Percentiles rank a stretch among this genome's conserved stretches.
phyloP scores from a whole-genome alignment of 2,329 filamentous ascomycete species.

The Aquanectria penicillioides region DNA sequence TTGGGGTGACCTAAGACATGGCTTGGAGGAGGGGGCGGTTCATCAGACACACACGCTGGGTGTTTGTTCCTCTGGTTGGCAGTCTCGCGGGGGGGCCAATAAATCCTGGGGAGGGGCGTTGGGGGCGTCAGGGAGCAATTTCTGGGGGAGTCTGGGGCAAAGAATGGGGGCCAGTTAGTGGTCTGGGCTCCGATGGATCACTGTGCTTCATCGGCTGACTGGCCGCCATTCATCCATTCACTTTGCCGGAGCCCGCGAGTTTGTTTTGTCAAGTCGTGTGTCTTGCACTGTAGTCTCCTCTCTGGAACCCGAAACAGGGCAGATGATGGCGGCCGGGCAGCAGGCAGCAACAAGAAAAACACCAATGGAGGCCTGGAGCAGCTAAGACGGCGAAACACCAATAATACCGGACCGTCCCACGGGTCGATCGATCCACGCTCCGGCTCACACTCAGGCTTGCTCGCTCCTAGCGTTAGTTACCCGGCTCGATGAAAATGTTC shows the following conservation, averaged over 20 bases:
- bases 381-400: slow-evolving; percentile 5
- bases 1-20: slow-evolving; percentile 13
- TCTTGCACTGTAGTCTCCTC: no score
- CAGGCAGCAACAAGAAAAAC: background rate
- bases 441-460: no score
- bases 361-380: background rate
- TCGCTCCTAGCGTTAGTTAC: no score
- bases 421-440: background rate
- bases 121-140: background rate
- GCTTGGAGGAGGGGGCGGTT: slow-evolving; percentile 5
- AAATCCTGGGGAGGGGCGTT: no score
- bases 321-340: background rate
- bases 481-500: background rate
- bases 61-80: no score
- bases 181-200: background rate
- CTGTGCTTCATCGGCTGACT: background rate
- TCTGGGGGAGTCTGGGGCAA: slow-evolving; percentile 3
- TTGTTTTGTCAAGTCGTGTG: no score
- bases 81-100: no score
- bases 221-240: no score
- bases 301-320: no score
- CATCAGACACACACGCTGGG: slow-evolving; percentile 6
- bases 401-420: background rate
- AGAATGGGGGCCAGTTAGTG: background rate
- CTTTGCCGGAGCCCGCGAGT: no score